Percentiles rank a stretch among this genome's conserved stretches.
Conservation (phyloP, 1,284 basidiomycete genomes). For the Agaricales sp. region DNA sequence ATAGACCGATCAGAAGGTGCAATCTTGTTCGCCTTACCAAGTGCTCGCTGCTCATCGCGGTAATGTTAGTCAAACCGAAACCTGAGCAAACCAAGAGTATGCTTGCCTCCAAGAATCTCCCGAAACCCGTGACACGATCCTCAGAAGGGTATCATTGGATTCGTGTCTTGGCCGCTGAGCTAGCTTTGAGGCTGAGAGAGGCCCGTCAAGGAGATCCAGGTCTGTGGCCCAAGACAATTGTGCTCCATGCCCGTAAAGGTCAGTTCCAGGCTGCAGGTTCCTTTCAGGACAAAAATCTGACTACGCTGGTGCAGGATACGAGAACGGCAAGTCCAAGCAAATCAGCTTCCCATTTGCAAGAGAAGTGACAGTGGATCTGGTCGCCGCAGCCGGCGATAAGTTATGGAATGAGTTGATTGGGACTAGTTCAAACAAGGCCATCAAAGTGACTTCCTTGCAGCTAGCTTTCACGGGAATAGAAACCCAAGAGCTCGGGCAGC, state of each 20-base stretch:
- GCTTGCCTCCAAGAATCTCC: constrained; percentile 88
- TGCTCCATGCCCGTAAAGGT: constrained; percentile 69
- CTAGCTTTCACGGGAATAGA: constrained; percentile 83
- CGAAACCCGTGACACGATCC: constrained; percentile 61
- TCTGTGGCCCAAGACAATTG: constrained; percentile 90
- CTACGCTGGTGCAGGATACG: constrained; percentile 40
- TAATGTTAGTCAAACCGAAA: constrained; percentile 74
- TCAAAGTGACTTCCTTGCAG: constrained; percentile 68
- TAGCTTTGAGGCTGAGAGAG: constrained; percentile 78
- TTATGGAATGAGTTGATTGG: constrained; percentile 82
- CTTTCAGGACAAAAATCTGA: too few species aligned
- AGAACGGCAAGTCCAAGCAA: constrained; percentile 67
- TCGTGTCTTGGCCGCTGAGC: constrained; percentile 80
- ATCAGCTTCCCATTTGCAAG: constrained; percentile 72
- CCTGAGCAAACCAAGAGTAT: constrained; percentile 79
- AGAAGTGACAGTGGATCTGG: constrained; percentile 66
- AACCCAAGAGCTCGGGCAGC: constrained; percentile 71
- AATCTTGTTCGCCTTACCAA: constrained; percentile 3
- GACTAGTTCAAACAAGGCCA: constrained; percentile 28
- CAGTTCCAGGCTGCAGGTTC: constrained; percentile 9
- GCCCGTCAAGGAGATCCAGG: constrained; percentile 64
- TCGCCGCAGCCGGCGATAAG: constrained; percentile 71
- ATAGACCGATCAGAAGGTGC: constrained; percentile 86
- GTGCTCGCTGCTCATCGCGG: too few species aligned
- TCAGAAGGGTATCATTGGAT: constrained; percentile 86